Evolutionary conservation across 257 asterid species (phyloP).

Genomic region (Capsicum pubescens): DNA sequence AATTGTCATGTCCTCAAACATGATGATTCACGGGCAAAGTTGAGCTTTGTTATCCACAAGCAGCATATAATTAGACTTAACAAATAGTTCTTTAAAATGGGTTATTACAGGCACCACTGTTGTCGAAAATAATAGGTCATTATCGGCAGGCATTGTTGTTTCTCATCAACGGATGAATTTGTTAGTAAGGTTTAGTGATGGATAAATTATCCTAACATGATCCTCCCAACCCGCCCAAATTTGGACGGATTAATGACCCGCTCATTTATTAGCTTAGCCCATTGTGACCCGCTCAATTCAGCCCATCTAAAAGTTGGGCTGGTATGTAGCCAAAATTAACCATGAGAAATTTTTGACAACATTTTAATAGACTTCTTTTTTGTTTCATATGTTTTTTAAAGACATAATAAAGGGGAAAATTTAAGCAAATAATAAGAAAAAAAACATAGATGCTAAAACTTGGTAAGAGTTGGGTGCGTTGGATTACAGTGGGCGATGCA

Average conservation of each 20-base stretch:
- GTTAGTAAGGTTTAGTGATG: background rate
- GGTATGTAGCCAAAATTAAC: background rate
- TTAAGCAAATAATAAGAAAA: background rate
- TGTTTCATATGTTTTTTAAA: background rate
- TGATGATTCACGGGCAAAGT: conserved; percentile 12
- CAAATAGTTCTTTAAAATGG: conserved; percentile 18
- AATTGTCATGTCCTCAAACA: background rate
- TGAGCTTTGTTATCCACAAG: background rate
- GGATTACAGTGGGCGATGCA: background rate
- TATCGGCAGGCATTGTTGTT: background rate
- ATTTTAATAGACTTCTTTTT: background rate
- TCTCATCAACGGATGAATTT: background rate
- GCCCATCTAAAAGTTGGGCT: background rate
- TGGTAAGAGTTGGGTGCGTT: background rate
- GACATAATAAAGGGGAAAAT: background rate
- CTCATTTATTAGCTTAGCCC: conserved; percentile 14
- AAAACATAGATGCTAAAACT: background rate
- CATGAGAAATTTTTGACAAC: background rate
- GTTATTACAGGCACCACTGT: background rate
- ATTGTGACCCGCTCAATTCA: conserved; percentile 14
- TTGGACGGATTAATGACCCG: background rate
- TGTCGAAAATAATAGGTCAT: background rate
- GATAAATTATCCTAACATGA: background rate
- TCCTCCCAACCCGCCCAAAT: background rate
- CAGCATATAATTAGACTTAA: conserved; percentile 16